Base-by-base conservation (phyloP, 257 asterid species). In the Capsicum baccatum region DNA sequence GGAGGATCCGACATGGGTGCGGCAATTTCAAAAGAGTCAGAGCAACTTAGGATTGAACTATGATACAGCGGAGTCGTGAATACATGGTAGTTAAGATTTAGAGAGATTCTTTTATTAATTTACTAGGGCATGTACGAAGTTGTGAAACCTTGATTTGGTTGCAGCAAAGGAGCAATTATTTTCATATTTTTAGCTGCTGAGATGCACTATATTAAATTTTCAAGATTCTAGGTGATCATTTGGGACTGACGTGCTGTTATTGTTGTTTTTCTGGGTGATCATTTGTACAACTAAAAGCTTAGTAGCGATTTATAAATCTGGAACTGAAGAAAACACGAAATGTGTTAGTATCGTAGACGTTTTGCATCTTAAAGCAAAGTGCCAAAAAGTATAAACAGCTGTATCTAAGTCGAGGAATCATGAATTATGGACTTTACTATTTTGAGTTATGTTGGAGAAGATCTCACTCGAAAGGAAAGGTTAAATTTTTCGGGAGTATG, bases 211-310 rank as follows among this genome's bases (percentile, higher is more conserved):
- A 10, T n/a, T 6, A 71, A 48, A 0, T 6, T 47, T 70, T 70
- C 57, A 70, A 17, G 8, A 6, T 44, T 70, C 9, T 70, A 16
- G 17, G 35, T 70, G 57, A 70, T 70, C 35, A 70, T 42, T 42
- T 64, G 39, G 69, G 69, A 63, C 39, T 63, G 21, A 21, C 39
- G 69, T 9, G 15, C 15, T 19, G 39, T 63, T 63, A 39, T 39
- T 39, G 4, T 39, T 39, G 69, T 62, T 62, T 15, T 63, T 63
- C 80, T 47, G 35, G 19, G 59, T 48, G 59, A 73, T 48, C 59
- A 73, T 73, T 73, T 39, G 59, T 50, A 50, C 81, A 74, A 21
- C 19, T 44, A 74, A 73, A 73, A 73, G 57, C 80, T 11, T n/a
- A 50, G 80, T 50, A 74, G 19, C 39, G 17, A 42, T 73, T n/a